These are phyloP conservation scores for Termitomyces sp. DNA, from an alignment of 768 basidiomycete species.

Conservation along the genomic window DNA sequence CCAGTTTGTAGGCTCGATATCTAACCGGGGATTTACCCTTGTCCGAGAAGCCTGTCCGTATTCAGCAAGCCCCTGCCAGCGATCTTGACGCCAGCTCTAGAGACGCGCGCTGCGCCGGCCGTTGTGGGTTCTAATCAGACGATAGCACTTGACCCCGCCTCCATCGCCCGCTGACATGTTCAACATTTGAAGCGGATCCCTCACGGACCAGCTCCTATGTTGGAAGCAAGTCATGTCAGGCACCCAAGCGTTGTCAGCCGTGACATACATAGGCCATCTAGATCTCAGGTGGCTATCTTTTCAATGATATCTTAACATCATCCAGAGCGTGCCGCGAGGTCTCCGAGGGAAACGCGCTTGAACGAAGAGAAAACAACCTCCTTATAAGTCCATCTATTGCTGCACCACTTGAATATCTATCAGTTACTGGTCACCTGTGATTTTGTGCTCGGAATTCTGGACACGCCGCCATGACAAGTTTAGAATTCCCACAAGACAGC, in stretches of 20 bases:
- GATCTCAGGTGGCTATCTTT: neutral
- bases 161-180: neutral
- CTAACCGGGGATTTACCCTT: neutral
- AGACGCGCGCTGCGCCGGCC: neutral
- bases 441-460: neutral
- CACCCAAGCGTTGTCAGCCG: neutral
- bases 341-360: neutral
- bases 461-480: neutral
- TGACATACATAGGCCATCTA: neutral
- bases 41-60: neutral
- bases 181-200: neutral
- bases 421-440: neutral
- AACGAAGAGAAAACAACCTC: no score
- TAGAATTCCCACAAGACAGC: no score
- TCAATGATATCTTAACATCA: neutral
- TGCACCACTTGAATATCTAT: neutral
- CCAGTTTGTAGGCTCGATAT: no score
- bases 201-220: neutral
- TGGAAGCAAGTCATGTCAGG: neutral
- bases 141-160: neutral
- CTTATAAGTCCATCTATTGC: neutral
- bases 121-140: neutral
- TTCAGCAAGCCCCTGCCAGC: neutral
- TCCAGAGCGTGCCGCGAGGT: neutral
- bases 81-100: neutral